These are phyloP conservation scores for Amylocystis lapponica DNA, from an alignment of 768 basidiomycete species.

Conservation along the genomic window DNA sequence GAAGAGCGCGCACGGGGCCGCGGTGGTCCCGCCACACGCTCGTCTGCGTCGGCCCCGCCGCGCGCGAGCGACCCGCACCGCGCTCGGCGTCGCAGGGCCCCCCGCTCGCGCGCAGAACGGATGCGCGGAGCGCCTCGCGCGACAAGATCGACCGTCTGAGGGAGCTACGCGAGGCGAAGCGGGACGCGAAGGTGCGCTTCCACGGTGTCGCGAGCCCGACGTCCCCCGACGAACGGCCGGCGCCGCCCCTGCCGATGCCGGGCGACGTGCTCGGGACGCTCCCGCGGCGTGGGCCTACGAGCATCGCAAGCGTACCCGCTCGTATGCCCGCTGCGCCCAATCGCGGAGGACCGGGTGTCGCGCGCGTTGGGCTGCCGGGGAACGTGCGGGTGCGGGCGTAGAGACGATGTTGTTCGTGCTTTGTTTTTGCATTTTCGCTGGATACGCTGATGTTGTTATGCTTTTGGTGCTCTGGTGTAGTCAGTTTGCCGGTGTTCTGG, in stretches of 20 bases:
- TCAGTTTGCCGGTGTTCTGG: too few species aligned
- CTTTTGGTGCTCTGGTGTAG: too few species aligned
- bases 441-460: too few species aligned
- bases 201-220: slow-evolving; percentile 9
- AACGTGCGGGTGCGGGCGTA: slow-evolving; percentile 1
- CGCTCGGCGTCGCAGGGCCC: not conserved
- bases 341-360: not conserved
- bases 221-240: not conserved
- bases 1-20: slow-evolving; percentile 12
- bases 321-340: not conserved
- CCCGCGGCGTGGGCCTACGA: slow-evolving; percentile 1
- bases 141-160: slow-evolving; percentile 15
- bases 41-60: not conserved
- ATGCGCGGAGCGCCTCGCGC: not conserved
- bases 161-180: slow-evolving; percentile 19
- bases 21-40: slow-evolving; percentile 18
- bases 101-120: not conserved
- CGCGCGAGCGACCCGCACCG: not conserved
- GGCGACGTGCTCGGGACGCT: too few species aligned
- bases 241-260: not conserved
- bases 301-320: not conserved
- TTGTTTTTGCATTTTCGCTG: too few species aligned
- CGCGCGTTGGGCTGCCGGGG: not conserved
- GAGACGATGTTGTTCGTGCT: too few species aligned
- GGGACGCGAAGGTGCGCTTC: slow-evolving; percentile 19